These are phyloP conservation scores for Chaetomiaceae sp. DNA, from an alignment of 2,329 filamentous ascomycete genomes.

Conservation along the genomic window DNA sequence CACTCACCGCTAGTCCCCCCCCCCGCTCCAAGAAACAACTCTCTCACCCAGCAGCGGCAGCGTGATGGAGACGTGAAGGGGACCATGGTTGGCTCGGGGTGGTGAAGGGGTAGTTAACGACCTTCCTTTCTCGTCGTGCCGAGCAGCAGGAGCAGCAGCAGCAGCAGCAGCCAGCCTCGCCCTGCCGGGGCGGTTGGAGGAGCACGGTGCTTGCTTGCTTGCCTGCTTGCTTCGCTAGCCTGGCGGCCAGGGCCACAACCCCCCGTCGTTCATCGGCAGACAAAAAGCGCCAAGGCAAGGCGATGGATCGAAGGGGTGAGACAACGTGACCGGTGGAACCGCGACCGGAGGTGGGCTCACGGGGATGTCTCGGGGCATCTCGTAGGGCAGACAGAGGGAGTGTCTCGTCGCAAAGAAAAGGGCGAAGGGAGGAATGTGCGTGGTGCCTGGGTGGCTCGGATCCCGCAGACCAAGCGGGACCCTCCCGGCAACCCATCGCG, in stretches of 20 bases:
- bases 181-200: not conserved
- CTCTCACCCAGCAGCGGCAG: not conserved
- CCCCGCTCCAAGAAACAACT: not conserved
- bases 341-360: not conserved
- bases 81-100: slow-evolving; percentile 9
- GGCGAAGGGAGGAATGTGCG: not conserved
- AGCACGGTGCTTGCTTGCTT: not conserved
- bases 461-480: not conserved
- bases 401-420: not conserved
- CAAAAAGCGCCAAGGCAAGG: not conserved
- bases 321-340: slow-evolving; percentile 11
- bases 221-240: not conserved
- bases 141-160: too few species aligned
- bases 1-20: slow-evolving; percentile 18
- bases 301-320: not conserved
- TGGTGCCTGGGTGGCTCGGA: not conserved
- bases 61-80: slow-evolving; percentile 9
- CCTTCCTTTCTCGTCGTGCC: slow-evolving; percentile 26
- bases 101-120: slow-evolving; percentile 13
- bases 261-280: not conserved
- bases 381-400: slow-evolving; percentile 10
- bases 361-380: slow-evolving; percentile 11
- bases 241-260: not conserved
- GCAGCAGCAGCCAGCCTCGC: slow-evolving; percentile 9
- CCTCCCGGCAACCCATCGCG: slow-evolving; percentile 1